phyloP scores from a whole-genome alignment of 2,329 filamentous ascomycete genomes.

The Kalmusia sp. region DNA sequence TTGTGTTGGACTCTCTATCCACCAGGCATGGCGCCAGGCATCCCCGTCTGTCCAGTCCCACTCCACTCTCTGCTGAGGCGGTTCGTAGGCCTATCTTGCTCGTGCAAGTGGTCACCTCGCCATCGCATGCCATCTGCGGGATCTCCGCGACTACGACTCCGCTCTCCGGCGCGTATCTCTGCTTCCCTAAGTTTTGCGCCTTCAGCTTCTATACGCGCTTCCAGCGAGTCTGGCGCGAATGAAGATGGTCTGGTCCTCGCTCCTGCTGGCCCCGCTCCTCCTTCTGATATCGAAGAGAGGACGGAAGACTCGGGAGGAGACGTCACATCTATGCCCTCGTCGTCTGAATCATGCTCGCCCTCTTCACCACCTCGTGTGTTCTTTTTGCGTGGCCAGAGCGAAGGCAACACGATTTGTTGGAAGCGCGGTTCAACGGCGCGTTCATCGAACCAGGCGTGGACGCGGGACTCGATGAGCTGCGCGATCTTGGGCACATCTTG shows the following conservation, averaged over 20 bases:
- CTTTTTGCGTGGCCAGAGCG: conserved; percentile 82
- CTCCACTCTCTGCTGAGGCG: conserved; percentile 28
- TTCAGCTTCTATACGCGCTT: conserved; percentile 44
- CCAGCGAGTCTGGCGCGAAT: conserved; percentile 25
- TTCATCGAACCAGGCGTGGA: conserved; percentile 89
- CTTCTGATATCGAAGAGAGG: conserved; percentile 5
- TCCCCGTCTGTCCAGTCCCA: conserved; percentile 27
- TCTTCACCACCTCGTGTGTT: conserved; percentile 75
- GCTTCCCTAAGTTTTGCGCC: conserved; percentile 46
- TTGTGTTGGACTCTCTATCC: conserved; percentile 13
- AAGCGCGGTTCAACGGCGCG: conserved; percentile 85
- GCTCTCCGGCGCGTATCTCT: conserved; percentile 41
- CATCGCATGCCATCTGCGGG: conserved; percentile 33
- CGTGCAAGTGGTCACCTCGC: conserved; percentile 25
- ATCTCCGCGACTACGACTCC: conserved; percentile 21
- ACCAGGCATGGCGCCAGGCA: conserved; percentile 42
- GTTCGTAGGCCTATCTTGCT: conserved; percentile 18
- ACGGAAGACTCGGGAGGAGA: not conserved
- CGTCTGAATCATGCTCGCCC: conserved; percentile 23
- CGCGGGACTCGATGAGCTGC: conserved; percentile 77
- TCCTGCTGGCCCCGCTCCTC: not conserved
- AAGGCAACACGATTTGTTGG: conserved; percentile 84
- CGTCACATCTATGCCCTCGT: conserved; percentile 21
- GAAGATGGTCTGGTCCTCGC: conserved; percentile 3
- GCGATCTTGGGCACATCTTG: conserved; percentile 91